phyloP scores from a whole-genome alignment of 805 yeast species.

The Lachancea fermentati region DNA sequence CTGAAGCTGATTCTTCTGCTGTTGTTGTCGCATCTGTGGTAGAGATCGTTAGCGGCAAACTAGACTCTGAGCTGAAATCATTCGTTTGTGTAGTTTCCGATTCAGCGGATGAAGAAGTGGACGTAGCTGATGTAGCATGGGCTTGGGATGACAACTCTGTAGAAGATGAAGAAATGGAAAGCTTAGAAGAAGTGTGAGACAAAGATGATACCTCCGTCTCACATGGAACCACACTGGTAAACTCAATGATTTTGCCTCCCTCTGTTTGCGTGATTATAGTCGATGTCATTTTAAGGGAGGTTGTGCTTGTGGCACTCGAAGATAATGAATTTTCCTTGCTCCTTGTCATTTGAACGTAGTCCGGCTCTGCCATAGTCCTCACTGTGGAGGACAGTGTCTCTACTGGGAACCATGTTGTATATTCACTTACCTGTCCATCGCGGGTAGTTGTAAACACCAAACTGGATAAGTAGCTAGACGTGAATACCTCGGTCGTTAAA shows the following conservation, averaged over 20 bases:
- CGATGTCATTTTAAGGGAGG: background rate
- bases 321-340: too few species aligned
- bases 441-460: constrained; percentile 13
- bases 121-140: too few species aligned
- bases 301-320: background rate
- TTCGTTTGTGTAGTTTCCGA: too few species aligned
- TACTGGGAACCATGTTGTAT: constrained; percentile 17
- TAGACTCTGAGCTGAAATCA: too few species aligned
- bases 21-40: too few species aligned
- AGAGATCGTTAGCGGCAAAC: too few species aligned
- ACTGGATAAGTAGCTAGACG: constrained; percentile 1
- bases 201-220: background rate
- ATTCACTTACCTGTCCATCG: constrained; percentile 16
- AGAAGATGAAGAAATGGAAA: background rate
- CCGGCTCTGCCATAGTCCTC: background rate
- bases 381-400: constrained; percentile 6
- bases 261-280: constrained; percentile 18
- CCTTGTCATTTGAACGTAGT: too few species aligned
- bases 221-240: constrained; percentile 27
- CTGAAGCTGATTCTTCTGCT: too few species aligned
- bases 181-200: background rate
- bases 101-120: too few species aligned
- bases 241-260: constrained; percentile 19
- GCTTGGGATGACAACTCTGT: too few species aligned
- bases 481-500: background rate